These are phyloP conservation scores for Suhomyces emberorum DNA, from an alignment of 805 yeast species.

Conservation along the genomic window DNA sequence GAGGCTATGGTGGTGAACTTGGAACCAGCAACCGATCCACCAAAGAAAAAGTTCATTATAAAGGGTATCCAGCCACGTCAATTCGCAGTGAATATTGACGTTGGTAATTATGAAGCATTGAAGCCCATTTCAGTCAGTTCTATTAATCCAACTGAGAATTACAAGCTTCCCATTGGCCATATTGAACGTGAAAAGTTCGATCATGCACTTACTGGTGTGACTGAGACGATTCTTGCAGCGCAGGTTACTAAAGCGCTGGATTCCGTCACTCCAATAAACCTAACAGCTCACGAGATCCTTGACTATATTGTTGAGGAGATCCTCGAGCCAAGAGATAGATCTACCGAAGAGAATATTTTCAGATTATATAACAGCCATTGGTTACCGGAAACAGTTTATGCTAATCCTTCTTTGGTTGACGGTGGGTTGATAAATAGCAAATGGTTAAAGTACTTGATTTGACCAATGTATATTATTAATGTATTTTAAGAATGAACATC, in stretches of 20 bases:
- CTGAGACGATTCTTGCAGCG: conserved; percentile 22
- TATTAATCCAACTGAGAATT: conserved; percentile 12
- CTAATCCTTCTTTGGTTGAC: conserved; percentile 40
- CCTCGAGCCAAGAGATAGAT: conserved; percentile 21
- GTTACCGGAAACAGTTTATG: conserved; percentile 38
- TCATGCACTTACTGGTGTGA: conserved; percentile 20
- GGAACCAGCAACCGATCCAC: conserved; percentile 39
- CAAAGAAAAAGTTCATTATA: conserved; percentile 79
- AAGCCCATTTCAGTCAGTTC: conserved; percentile 16
- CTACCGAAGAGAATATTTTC: conserved; percentile 26
- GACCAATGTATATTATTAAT: too few relatives aligned
- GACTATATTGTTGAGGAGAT: conserved; percentile 26
- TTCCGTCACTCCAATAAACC: conserved; percentile 24
- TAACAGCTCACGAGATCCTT: conserved; percentile 32
- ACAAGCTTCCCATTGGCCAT: conserved; percentile 33
- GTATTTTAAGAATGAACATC: too few relatives aligned
- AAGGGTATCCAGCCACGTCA: conserved; percentile 90
- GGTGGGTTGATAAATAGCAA: conserved; percentile 28
- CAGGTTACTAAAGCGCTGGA: conserved; percentile 16
- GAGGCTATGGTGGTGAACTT: conserved; percentile 87
- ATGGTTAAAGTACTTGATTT: conserved; percentile 40
- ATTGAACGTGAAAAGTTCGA: conserved; percentile 32
- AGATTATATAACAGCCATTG: conserved; percentile 37
- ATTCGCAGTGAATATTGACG: conserved; percentile 46
- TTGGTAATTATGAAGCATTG: conserved; percentile 43